Base-by-base conservation (phyloP, 257 asterid species). In the Perilla frutescens region DNA sequence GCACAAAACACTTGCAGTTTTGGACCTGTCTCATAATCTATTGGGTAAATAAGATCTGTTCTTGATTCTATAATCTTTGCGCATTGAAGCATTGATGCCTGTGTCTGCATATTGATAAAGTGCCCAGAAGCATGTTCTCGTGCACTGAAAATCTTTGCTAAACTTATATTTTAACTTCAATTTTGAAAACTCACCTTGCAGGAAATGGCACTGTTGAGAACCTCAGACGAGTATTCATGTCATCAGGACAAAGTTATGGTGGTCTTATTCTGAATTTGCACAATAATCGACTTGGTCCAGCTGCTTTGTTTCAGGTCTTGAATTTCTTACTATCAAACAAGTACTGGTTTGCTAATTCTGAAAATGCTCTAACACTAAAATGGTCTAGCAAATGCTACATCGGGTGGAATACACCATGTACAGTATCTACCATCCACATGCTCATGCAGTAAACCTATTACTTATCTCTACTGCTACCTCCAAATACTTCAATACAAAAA, bases 1-100 rank as follows among this genome's bases (percentile, higher is more conserved):
- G 74, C 98, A 87, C 86, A 89, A 90, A 66, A 81, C 92, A 70
- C 87, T 87, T 76, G 93, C 97, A 51, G 88, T 87, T 64, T 78
- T 95, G 81, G 92, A 95, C 81, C 88, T 95, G 77, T 95, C 99
- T 71, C 99, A 95, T 87, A 95, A 95, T 84, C 76, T 80, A 73
- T 78, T 95, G 80, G 99, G 99, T 94, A 85, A 58, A 49, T 37
- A 32, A 51, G 8, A 57, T 65, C 51, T 53, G 64, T 50, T 45
- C 74, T 57, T 76, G 66, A 68, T 62, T 79, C 55, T 32, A 54
- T 53, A 37, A 14, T 32, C 14, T 36, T 74, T 73, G 53, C 70
- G 71, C 48, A 63, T 47, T 11, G 55, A 41, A 36, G 13, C 47
- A 69, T 36, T 5, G 55, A 51, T 40, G 10, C 20, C 81, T 68